These are phyloP conservation scores for Podospora pseudopauciseta DNA, from an alignment of 495 filamentous ascomycete genomes.

Conservation along the genomic window DNA sequence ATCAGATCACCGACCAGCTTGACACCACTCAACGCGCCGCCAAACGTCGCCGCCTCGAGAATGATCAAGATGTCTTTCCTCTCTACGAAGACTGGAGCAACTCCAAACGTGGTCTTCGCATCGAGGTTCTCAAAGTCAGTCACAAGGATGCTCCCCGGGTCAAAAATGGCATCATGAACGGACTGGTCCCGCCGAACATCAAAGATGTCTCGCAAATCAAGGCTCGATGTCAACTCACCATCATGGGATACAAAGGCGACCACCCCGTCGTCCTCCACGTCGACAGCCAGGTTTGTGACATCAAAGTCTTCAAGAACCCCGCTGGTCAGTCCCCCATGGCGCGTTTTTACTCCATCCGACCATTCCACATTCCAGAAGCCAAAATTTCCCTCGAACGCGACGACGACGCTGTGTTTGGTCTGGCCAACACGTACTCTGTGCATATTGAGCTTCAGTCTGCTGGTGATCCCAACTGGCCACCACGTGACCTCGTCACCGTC, in stretches of 20 bases:
- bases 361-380: slow-evolving; percentile 46
- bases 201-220: slow-evolving; percentile 38
- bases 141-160: slow-evolving; percentile 41
- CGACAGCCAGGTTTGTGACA: slow-evolving; percentile 47
- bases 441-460: slow-evolving; percentile 47
- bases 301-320: slow-evolving; percentile 44
- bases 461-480: slow-evolving; percentile 48
- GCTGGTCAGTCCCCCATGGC: slow-evolving; percentile 40
- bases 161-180: slow-evolving; percentile 40
- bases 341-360: slow-evolving; percentile 41
- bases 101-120: slow-evolving; percentile 37
- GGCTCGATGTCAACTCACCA: slow-evolving; percentile 44
- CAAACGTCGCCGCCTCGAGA: slow-evolving; percentile 42
- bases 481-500: slow-evolving; percentile 36
- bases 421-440: slow-evolving; percentile 46
- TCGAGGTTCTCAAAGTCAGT: slow-evolving; percentile 47
- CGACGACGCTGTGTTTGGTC: slow-evolving; percentile 37
- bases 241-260: slow-evolving; percentile 31
- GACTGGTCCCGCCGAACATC: slow-evolving; percentile 35
- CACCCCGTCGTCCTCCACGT: slow-evolving; percentile 36
- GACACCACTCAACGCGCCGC: slow-evolving; percentile 27
- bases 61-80: slow-evolving; percentile 33
- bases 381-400: slow-evolving; percentile 46
- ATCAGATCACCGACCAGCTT: slow-evolving; percentile 30
- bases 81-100: slow-evolving; percentile 29